Conservation (phyloP, 176 grass and related monocot genomes). For the Zea luxurians region DNA sequence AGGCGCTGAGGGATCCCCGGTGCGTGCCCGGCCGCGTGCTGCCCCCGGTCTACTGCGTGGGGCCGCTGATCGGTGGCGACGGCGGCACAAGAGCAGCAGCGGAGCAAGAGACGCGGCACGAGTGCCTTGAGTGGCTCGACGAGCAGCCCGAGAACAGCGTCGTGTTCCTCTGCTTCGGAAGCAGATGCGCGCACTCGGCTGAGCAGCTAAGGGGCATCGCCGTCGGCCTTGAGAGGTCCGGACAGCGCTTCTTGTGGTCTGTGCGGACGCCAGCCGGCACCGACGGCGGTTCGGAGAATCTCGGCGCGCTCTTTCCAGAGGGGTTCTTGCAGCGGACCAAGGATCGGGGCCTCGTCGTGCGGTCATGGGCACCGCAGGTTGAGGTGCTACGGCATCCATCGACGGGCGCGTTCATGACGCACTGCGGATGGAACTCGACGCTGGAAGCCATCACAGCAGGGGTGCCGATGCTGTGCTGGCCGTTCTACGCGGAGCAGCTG, state of each 20-base stretch:
- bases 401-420: slow-evolving; percentile 5
- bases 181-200: slow-evolving; percentile 3
- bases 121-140: slow-evolving; percentile 45
- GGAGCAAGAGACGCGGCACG: background rate
- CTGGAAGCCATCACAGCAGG: background rate
- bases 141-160: slow-evolving; percentile 25
- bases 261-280: background rate
- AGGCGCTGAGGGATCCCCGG: background rate
- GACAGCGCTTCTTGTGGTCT: background rate
- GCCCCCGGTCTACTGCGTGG: slow-evolving; percentile 5
- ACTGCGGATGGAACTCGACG: slow-evolving; percentile 23
- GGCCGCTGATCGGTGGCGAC: background rate
- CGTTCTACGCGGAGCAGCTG: slow-evolving; percentile 31
- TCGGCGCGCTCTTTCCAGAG: background rate
- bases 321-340: slow-evolving; percentile 7
- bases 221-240: background rate
- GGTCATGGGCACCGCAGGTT: slow-evolving; percentile 9
- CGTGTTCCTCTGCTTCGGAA: slow-evolving; percentile 49
- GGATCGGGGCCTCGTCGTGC: background rate
- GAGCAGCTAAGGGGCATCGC: background rate
- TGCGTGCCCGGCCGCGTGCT: background rate
- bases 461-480: slow-evolving; percentile 23
- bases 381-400: background rate
- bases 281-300: background rate
- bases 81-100: background rate